These are phyloP conservation scores for Syzygium aqueum DNA, from an alignment of 345 rosid genomes.

Conservation along the genomic window DNA sequence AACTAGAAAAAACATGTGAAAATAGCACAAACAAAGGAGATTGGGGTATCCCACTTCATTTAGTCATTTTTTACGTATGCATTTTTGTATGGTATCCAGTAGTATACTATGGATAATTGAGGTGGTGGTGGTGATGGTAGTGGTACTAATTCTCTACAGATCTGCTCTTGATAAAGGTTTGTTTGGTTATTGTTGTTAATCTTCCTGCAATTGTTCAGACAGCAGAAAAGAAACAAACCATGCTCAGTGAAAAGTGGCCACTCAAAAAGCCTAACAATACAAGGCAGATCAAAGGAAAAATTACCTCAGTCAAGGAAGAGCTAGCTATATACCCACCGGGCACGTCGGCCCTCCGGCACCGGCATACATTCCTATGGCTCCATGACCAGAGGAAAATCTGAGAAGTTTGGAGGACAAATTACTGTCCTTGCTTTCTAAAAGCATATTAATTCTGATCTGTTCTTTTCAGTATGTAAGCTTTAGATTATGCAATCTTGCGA, in stretches of 20 bases:
- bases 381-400: slow-evolving; percentile 61
- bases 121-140: slow-evolving; percentile 12
- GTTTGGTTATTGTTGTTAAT: slow-evolving; percentile 23
- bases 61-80: slow-evolving; percentile 13
- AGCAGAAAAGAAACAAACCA: background rate
- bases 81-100: slow-evolving; percentile 39
- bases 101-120: slow-evolving; percentile 10
- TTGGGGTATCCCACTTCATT: slow-evolving; percentile 42
- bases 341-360: slow-evolving; percentile 77
- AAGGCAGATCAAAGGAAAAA: background rate
- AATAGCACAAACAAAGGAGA: slow-evolving; percentile 24
- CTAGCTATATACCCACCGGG: slow-evolving; percentile 74
- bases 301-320: slow-evolving; percentile 11
- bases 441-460: background rate
- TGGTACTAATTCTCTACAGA: slow-evolving; percentile 17
- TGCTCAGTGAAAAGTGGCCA: background rate
- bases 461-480: background rate
- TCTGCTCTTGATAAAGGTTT: slow-evolving; percentile 8
- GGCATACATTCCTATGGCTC: slow-evolving; percentile 52
- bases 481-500: background rate
- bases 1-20: slow-evolving; percentile 5
- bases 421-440: background rate
- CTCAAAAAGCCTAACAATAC: background rate
- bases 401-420: background rate
- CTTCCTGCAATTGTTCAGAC: slow-evolving; percentile 18